These are phyloP conservation scores for Alternaria longipes DNA, from an alignment of 2,329 filamentous ascomycete genomes.

Conservation along the genomic window DNA sequence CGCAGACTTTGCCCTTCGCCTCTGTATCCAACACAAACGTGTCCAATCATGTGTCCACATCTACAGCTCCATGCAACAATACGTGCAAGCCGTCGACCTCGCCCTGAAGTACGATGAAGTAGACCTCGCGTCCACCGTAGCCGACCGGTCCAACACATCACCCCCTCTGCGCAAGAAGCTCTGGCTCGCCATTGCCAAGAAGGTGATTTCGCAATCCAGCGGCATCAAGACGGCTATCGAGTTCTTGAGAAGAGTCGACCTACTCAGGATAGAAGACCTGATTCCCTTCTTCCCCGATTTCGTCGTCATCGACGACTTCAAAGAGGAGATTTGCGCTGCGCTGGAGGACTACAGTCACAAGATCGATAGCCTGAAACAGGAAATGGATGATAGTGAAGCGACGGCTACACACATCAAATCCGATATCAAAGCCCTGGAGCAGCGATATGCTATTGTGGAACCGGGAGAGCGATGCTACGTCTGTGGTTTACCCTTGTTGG, in stretches of 20 bases:
- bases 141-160: conserved; percentile 82
- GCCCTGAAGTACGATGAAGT: conserved; percentile 90
- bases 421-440: conserved; percentile 85
- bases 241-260: conserved; percentile 88
- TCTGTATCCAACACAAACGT: conserved; percentile 93
- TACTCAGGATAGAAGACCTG: conserved; percentile 93
- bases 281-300: conserved; percentile 99
- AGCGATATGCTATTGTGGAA: conserved; percentile 94
- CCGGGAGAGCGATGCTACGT: conserved; percentile 94
- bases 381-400: conserved; percentile 93
- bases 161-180: conserved; percentile 87
- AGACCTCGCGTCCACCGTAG: conserved; percentile 87
- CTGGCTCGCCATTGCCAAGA: conserved; percentile 94
- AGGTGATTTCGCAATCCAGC: conserved; percentile 85
- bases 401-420: conserved; percentile 91
- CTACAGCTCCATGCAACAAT: conserved; percentile 95
- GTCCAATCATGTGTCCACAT: conserved; percentile 97
- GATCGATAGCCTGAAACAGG: conserved; percentile 85
- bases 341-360: conserved; percentile 92
- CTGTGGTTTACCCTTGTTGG: conserved; percentile 85
- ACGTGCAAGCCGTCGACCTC: conserved; percentile 89
- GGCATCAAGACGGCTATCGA: conserved; percentile 90
- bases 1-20: conserved; percentile 91
- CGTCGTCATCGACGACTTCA: conserved; percentile 98
- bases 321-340: conserved; percentile 94